Evolutionary conservation across 495 filamentous ascomycete species (phyloP).

Genomic region (Xylaria palmicola): DNA sequence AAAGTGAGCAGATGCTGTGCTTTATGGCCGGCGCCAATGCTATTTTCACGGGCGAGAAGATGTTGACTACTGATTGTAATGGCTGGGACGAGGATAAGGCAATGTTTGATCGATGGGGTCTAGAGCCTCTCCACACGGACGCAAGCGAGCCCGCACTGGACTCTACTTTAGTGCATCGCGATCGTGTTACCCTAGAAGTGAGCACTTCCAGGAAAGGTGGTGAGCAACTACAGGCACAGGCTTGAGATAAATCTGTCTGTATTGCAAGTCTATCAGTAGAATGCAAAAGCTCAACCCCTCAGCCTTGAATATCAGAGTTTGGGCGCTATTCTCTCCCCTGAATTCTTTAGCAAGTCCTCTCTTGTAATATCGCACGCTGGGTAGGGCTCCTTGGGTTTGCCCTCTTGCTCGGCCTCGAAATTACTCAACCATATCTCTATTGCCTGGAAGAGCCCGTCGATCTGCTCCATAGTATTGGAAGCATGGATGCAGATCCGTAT

Average conservation of each 20-base stretch:
- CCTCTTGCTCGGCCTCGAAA: background rate
- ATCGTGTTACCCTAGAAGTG: background rate
- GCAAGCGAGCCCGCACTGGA: conserved; percentile 52
- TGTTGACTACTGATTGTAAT: conserved; percentile 84
- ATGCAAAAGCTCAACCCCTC: no score
- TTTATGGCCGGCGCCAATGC: conserved; percentile 87
- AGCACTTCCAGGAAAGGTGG: background rate
- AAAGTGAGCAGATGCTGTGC: conserved; percentile 81
- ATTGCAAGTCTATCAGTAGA: background rate
- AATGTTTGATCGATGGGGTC: conserved; percentile 77
- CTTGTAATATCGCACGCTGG: background rate
- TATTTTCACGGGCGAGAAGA: conserved; percentile 88
- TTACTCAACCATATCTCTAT: conserved; percentile 43
- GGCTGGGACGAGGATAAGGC: conserved; percentile 82
- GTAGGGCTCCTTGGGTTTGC: background rate
- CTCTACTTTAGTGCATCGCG: background rate
- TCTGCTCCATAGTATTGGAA: conserved; percentile 46
- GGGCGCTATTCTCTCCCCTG: background rate
- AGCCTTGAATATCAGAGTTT: background rate
- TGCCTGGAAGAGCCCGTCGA: conserved; percentile 39
- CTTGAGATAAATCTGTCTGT: background rate
- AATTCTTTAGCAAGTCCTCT: background rate
- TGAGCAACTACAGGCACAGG: conserved; percentile 3
- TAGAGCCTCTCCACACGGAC: conserved; percentile 46
- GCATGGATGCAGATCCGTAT: conserved; percentile 57